Evolutionary conservation across 352 stramenopile genomes (phyloP).

Genomic region (Blastocystis sp.): DNA sequence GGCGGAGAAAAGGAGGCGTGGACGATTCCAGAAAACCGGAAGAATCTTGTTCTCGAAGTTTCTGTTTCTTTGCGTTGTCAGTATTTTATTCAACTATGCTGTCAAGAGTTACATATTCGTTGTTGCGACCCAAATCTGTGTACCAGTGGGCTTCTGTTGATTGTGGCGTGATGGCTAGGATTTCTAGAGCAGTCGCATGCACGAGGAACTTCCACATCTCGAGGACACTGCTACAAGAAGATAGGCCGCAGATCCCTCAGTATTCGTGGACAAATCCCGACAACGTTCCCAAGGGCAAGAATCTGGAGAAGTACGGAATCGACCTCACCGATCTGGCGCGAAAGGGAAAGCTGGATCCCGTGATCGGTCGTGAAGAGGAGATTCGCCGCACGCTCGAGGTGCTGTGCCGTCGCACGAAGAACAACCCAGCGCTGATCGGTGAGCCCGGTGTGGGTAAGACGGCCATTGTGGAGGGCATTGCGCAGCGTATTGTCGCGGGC

Average conservation of each 20-base stretch:
- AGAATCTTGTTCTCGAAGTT: constrained; percentile 13
- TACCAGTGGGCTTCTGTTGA: background rate
- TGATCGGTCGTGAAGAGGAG: constrained; percentile 91
- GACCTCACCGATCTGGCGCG: constrained; percentile 82
- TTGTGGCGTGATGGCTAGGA: constrained; percentile 5
- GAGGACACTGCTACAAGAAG: background rate
- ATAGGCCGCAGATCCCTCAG: constrained; percentile 40
- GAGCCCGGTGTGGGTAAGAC: constrained; percentile 95
- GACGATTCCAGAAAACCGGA: constrained; percentile 17
- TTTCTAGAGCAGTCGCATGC: constrained; percentile 21
- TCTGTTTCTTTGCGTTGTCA: constrained; percentile 5
- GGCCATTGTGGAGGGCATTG: constrained; percentile 88
- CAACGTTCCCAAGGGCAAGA: constrained; percentile 83
- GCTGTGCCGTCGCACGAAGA: constrained; percentile 92
- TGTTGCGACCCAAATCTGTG: constrained; percentile 5
- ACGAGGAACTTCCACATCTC: constrained; percentile 42
- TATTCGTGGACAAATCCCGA: constrained; percentile 83
- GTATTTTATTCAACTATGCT: constrained; percentile 49
- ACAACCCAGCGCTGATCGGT: constrained; percentile 96
- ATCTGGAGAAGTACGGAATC: constrained; percentile 81
- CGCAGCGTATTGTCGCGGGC: constrained; percentile 89
- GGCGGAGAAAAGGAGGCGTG: background rate
- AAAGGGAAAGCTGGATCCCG: constrained; percentile 85
- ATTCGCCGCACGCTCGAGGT: constrained; percentile 94
- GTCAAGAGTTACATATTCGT: background rate